Evolutionary conservation across 2,329 filamentous ascomycete genomes (phyloP), one percentile per base, ranked within the genome.

Genomic region (Epichloe sp.): DNA sequence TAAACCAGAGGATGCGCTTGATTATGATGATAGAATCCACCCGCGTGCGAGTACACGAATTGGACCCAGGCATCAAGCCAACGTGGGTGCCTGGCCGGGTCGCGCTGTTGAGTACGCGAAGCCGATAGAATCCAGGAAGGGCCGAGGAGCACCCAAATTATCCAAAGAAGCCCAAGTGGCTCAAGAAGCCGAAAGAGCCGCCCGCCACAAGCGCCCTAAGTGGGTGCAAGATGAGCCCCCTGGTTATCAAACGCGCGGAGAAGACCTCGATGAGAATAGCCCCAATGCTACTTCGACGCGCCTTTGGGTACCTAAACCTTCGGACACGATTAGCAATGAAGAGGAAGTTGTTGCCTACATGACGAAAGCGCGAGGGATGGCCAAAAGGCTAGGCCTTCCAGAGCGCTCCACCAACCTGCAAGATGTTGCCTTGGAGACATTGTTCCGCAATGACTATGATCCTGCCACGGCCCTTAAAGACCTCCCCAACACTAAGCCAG

Each of bases 11-110:
- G 93, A 98, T 70, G 93, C 88, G 0, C 74, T 98, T 34, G 93
- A 98, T 65, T 95, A 95, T 63, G 93, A 98, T 62, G 93, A 98
- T 66, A 84, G 93, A 56, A 97, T 98, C 57, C 97, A 97, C 63
- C 93, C 93, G 8, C 85, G 93, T 57, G 91, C 93, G 15, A 94
- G 90, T 63, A 97, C 93, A 51, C 85, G 93, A 38, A 75, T 97
- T 38, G 93, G 93, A 7, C 88, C 89, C 10, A 82, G 89, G 51
- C 89, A 97, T 66, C 93, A 98, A 71, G 91, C 93, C 4, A 84
- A 82, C 58, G 86, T 95, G 36, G 74, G 79, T 47, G 76, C 86
- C 5, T 98, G 93, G 93, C 85, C 85, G 51, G 93, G 91, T 5
- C 82, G 81, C 50, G 83, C 89, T 0, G 83, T 97, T n/a, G 77